Base-by-base conservation (phyloP, 164 flowering plant species). In the Brasenia schreberi region DNA sequence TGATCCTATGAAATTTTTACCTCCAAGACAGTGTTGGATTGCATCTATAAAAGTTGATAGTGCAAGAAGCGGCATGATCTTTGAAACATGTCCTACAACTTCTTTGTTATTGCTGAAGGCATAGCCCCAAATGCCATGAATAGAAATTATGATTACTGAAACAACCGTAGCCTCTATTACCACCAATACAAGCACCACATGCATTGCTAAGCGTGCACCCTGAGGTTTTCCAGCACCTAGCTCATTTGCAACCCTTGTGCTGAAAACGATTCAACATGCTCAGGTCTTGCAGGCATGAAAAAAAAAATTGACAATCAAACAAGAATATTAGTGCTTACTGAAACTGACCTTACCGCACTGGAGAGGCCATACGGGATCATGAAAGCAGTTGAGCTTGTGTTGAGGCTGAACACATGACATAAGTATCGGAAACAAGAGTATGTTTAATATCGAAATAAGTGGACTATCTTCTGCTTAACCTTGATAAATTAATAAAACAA, bases 31-130 rank as follows among this genome's bases (percentile, higher is more conserved):
- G 67, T 79, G 70, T 53, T 83, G 87, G 14, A 81, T 70, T 19
- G 82, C 81, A 68, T 83, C 86, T 9, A 83, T 42, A 64, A 85
- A 81, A 65, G 69, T 73, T 53, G 84, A 76, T 2, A 42, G 19
- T 49, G 85, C 87, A 63, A 85, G 64, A n/a, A 83, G 52, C 6
- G 86, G 89, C 77, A 83, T 45, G 79, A 85, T 81, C 45, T 18
- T 23, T 19, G 85, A 77, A 6, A 81, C 74, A 66, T 81, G 77
- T 59, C 44, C 66, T 64, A 77, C 72, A 10, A 83, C 84, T 71
- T 80, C 73, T 59, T 7, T 39, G 61, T 81, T 84, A 58, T 69
- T 78, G 77, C 75, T 82, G 67, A 59, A 82, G 6, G 63, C 62
- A 45, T 74, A 65, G 27, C 83, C 83, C 70, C 79, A 66, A 10